A percentile compares a stretch with the other conserved stretches of the same genome.
phyloP scores from a whole-genome alignment of 352 stramenopile species.

The Phytophthora cactorum region DNA sequence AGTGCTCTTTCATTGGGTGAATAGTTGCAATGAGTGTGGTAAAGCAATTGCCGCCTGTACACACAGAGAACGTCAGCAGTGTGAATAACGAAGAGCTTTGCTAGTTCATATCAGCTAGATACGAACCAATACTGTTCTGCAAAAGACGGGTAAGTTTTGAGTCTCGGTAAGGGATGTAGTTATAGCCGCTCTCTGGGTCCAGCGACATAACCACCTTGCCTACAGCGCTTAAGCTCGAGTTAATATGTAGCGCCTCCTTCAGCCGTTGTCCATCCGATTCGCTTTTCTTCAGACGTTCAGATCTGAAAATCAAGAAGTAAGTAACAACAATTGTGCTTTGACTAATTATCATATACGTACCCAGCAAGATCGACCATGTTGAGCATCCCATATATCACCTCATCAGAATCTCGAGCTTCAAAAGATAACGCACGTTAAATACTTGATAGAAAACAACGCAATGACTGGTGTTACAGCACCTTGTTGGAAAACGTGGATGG shows the following conservation, averaged over 20 bases:
- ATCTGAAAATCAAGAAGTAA: constrained; percentile 32
- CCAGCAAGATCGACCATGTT: constrained; percentile 88
- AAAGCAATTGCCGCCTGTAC: constrained; percentile 84
- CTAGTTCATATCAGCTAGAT: neutral
- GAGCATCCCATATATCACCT: constrained; percentile 87
- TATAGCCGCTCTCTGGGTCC: constrained; percentile 86
- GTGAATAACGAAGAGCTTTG: neutral
- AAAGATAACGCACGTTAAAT: neutral
- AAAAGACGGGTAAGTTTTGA: constrained; percentile 85
- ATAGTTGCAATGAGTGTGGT: constrained; percentile 89
- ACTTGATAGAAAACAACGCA: neutral
- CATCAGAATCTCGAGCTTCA: constrained; percentile 63
- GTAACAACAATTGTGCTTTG: neutral
- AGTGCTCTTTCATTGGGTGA: constrained; percentile 89
- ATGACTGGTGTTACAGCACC: constrained; percentile 33
- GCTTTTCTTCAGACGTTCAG: constrained; percentile 87
- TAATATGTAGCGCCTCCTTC: constrained; percentile 89
- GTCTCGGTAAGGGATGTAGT: constrained; percentile 89
- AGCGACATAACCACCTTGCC: constrained; percentile 90
- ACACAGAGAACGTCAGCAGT: neutral
- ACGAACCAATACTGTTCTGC: constrained; percentile 84
- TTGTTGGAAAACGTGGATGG: constrained; percentile 87
- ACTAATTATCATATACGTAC: constrained; percentile 11
- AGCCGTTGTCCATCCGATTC: constrained; percentile 85
- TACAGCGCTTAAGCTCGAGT: constrained; percentile 84